phyloP scores from a whole-genome alignment of 768 basidiomycete genomes.

The Chiua virens region DNA sequence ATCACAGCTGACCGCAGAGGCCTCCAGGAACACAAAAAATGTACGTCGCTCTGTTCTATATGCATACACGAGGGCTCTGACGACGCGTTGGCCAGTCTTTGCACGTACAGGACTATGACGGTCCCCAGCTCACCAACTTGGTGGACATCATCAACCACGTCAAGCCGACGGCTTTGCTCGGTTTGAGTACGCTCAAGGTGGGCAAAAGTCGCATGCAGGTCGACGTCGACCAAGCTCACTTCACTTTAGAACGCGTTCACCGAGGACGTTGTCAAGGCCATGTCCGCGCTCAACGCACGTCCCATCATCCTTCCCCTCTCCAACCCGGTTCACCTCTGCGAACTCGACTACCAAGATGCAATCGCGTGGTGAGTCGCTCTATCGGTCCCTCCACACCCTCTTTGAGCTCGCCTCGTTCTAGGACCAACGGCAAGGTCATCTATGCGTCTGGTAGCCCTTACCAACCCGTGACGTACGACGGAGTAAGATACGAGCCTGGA shows the following conservation, averaged over 20 bases:
- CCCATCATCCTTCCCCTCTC: constrained; percentile 86
- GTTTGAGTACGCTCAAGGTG: constrained; percentile 59
- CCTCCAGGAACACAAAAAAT: constrained; percentile 74
- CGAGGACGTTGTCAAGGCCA: constrained; percentile 57
- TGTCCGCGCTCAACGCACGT: constrained; percentile 61
- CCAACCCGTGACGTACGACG: constrained; percentile 47
- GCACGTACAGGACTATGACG: constrained; percentile 68
- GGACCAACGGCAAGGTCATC: constrained; percentile 65
- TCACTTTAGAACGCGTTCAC: constrained; percentile 54
- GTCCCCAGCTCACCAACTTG: constrained; percentile 58
- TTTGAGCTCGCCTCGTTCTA: constrained; percentile 18
- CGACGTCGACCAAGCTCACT: neutral
- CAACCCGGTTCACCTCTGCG: constrained; percentile 64
- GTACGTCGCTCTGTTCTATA: constrained; percentile 31
- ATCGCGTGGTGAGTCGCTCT: constrained; percentile 46
- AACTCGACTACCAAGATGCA: constrained; percentile 62
- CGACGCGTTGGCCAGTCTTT: constrained; percentile 46
- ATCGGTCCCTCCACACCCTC: neutral
- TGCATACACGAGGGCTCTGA: neutral
- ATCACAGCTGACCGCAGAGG: constrained; percentile 68
- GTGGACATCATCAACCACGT: constrained; percentile 69
- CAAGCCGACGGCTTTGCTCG: constrained; percentile 75
- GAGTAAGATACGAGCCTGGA: constrained; percentile 55
- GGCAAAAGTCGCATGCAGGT: neutral
- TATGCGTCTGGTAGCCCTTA: constrained; percentile 79